Evolutionary conservation across 495 filamentous ascomycete genomes (phyloP).

Genomic region (Haplographium delicatum): DNA sequence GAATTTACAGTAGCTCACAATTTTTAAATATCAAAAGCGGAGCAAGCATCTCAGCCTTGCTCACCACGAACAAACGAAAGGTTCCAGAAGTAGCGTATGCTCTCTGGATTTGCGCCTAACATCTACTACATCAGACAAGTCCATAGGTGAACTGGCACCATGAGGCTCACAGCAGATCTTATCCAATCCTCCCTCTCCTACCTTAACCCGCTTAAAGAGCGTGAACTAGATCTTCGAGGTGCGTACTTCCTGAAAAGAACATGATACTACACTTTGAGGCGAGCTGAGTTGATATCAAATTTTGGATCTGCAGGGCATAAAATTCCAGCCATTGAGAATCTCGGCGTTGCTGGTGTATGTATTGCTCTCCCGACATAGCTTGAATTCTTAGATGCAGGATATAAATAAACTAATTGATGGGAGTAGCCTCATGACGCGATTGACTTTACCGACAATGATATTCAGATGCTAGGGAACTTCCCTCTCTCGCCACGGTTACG

Average conservation of each 20-base stretch:
- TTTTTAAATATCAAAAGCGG: conserved; percentile 10
- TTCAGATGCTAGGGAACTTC: conserved; percentile 83
- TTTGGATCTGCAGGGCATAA: conserved; percentile 78
- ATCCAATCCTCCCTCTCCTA: conserved; percentile 89
- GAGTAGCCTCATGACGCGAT: conserved; percentile 77
- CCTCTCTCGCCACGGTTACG: conserved; percentile 83
- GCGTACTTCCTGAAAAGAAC: conserved; percentile 85
- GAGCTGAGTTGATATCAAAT: conserved; percentile 82
- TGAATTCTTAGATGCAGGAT: too few species aligned
- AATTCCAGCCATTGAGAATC: conserved; percentile 95
- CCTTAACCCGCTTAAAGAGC: conserved; percentile 95
- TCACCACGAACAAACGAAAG: not conserved
- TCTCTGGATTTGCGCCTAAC: too few species aligned
- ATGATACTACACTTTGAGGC: conserved; percentile 85
- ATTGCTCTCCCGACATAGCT: too few species aligned
- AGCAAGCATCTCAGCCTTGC: conserved; percentile 21
- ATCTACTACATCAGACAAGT: not conserved
- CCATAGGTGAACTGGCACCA: conserved; percentile 34
- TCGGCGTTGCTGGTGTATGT: conserved; percentile 89
- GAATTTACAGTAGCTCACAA: not conserved
- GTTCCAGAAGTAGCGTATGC: too few species aligned
- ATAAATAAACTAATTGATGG: conserved; percentile 2
- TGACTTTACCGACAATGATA: conserved; percentile 98
- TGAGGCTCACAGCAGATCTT: conserved; percentile 94
- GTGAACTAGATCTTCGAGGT: conserved; percentile 99